Evolutionary conservation across 768 basidiomycete species (phyloP).

Genomic region (Macrolepiota dolichaula): DNA sequence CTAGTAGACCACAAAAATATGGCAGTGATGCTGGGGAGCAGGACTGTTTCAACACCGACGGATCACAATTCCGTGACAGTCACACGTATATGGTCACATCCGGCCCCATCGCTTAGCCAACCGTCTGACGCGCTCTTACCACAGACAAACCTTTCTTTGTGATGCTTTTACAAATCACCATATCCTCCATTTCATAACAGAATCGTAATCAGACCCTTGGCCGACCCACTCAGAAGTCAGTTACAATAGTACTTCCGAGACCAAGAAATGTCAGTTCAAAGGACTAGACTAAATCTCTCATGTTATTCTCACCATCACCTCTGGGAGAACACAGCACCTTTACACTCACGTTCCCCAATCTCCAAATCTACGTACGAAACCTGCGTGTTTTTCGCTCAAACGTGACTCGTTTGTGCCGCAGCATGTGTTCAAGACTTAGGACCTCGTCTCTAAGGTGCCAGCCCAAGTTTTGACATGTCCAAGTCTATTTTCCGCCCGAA

Average conservation of each 20-base stretch:
- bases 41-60: too few relatives aligned
- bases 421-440: not conserved
- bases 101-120: too few relatives aligned
- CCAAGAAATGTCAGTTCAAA: not conserved
- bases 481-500: not conserved
- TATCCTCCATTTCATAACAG: not conserved
- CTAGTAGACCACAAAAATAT: too few relatives aligned
- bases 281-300: not conserved
- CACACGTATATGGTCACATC: too few relatives aligned
- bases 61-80: too few relatives aligned
- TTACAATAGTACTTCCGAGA: not conserved
- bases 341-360: not conserved
- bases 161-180: not conserved
- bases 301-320: not conserved
- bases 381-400: not conserved
- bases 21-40: too few relatives aligned
- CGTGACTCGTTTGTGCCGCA: not conserved
- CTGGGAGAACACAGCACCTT: not conserved
- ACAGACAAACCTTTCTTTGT: not conserved
- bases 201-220: not conserved
- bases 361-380: not conserved
- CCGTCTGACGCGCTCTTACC: not conserved
- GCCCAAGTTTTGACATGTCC: not conserved
- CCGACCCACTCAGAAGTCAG: not conserved
- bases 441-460: not conserved